Conservation (phyloP, 1,284 basidiomycete genomes). For the Mrakiaceae sp. region DNA sequence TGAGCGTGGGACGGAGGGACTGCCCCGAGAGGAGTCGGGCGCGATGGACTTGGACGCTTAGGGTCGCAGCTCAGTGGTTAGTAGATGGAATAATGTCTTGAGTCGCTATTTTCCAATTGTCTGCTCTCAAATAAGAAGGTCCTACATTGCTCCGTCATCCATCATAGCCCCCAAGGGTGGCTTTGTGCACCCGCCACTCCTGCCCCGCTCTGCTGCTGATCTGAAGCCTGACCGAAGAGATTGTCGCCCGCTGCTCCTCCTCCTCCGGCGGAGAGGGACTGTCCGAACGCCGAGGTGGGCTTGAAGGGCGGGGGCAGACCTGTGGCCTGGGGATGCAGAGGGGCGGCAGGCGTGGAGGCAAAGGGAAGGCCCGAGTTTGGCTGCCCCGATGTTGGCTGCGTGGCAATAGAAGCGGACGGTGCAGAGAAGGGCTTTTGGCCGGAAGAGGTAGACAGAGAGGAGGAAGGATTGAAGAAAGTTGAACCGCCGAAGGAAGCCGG, state of each 20-base stretch:
- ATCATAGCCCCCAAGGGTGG: too few species aligned
- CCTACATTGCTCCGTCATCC: too few species aligned
- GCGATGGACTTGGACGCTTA: too few species aligned
- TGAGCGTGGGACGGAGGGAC: too few species aligned
- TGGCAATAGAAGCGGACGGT: background rate
- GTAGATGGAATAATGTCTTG: too few species aligned
- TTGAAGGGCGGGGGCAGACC: constrained; percentile 7
- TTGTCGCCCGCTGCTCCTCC: background rate
- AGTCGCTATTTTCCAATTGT: too few species aligned
- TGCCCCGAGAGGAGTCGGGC: too few species aligned
- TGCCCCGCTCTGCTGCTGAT: too few species aligned
- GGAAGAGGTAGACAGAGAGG: background rate
- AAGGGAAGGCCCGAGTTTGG: background rate
- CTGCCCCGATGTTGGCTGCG: background rate
- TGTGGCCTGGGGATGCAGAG: constrained; percentile 1
- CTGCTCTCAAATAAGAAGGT: too few species aligned
- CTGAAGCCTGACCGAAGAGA: too few species aligned
- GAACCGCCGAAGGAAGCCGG: background rate
- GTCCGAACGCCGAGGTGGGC: background rate
- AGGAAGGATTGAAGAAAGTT: background rate
- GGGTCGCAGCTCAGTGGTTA: too few species aligned
- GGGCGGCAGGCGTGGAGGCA: background rate
- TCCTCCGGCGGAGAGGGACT: background rate
- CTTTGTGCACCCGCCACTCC: too few species aligned
- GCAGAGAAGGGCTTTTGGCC: background rate